Conservation (phyloP, 306 rosid species). For the Alnus glutinosa region DNA sequence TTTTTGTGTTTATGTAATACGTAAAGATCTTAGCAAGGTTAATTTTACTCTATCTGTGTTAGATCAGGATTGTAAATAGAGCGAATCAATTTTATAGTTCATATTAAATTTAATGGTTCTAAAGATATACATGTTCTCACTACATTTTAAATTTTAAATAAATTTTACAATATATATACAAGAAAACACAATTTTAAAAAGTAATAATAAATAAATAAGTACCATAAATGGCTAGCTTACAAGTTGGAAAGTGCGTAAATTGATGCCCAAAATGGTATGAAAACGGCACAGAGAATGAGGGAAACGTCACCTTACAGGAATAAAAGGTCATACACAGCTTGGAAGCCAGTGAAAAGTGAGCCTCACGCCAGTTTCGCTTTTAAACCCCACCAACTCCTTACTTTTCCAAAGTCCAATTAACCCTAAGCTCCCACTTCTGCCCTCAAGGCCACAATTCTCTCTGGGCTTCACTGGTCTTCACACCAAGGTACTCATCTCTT, state of each 20-base stretch:
- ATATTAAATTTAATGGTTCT: too few relatives aligned
- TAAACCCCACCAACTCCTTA: background rate
- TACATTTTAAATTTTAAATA: too few relatives aligned
- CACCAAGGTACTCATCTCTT: slow-evolving; percentile 11
- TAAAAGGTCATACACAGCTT: background rate
- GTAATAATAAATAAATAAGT: background rate
- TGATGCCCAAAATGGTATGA: background rate
- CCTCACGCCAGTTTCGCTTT: background rate
- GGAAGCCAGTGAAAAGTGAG: background rate
- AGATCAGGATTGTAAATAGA: too few relatives aligned
- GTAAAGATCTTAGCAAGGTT: background rate
- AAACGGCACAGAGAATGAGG: background rate
- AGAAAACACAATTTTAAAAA: too few relatives aligned
- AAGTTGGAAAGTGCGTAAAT: background rate
- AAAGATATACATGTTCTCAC: too few relatives aligned
- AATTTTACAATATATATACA: too few relatives aligned
- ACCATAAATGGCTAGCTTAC: slow-evolving; percentile 5
- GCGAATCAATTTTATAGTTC: too few relatives aligned
- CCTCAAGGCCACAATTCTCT: background rate
- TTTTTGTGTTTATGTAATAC: background rate
- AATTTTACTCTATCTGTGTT: too few relatives aligned
- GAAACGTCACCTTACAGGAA: background rate
- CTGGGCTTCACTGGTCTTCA: background rate
- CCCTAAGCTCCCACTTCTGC: too few relatives aligned
- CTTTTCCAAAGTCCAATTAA: too few relatives aligned